These are phyloP conservation scores for Botrytis fabae DNA, from an alignment of 2,329 filamentous ascomycete species.

Conservation along the genomic window DNA sequence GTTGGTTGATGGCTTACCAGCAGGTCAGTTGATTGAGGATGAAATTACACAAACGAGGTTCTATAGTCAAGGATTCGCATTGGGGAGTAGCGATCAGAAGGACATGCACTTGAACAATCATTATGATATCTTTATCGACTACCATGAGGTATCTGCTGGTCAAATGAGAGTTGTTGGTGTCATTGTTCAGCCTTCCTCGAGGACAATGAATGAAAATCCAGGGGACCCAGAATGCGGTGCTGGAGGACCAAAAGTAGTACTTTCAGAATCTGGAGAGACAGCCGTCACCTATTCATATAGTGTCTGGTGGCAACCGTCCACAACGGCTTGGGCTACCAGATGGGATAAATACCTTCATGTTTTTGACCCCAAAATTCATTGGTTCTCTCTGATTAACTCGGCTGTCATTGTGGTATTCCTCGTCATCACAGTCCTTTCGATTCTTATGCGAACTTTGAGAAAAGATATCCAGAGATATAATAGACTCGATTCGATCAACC, in stretches of 20 bases:
- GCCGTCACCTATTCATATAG: constrained; percentile 87
- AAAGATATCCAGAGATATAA: constrained; percentile 98
- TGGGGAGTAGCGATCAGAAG: constrained; percentile 62
- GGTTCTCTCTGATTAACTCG: constrained; percentile 97
- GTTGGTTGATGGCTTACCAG: constrained; percentile 91
- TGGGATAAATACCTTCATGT: constrained; percentile 99
- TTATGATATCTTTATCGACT: constrained; percentile 91
- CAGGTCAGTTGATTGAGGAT: constrained; percentile 80
- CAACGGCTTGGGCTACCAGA: constrained; percentile 89
- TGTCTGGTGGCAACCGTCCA: constrained; percentile 81
- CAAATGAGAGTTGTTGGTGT: constrained; percentile 90
- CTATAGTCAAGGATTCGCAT: constrained; percentile 87
- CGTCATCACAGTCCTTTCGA: constrained; percentile 87
- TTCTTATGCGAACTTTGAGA: constrained; percentile 80
- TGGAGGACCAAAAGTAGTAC: constrained; percentile 56
- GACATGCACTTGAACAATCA: constrained; percentile 81
- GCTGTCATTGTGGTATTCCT: constrained; percentile 93
- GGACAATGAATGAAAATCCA: constrained; percentile 52
- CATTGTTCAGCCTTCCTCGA: constrained; percentile 78
- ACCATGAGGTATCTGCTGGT: constrained; percentile 72
- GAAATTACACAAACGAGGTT: constrained; percentile 74
- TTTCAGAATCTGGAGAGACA: constrained; percentile 62
- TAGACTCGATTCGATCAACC: constrained; percentile 82
- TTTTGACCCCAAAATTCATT: constrained; percentile 96
- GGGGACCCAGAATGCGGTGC: constrained; percentile 60